phyloP scores from a whole-genome alignment of 1,139 yeast genomes.

The Saccharomyces pastorianus region DNA sequence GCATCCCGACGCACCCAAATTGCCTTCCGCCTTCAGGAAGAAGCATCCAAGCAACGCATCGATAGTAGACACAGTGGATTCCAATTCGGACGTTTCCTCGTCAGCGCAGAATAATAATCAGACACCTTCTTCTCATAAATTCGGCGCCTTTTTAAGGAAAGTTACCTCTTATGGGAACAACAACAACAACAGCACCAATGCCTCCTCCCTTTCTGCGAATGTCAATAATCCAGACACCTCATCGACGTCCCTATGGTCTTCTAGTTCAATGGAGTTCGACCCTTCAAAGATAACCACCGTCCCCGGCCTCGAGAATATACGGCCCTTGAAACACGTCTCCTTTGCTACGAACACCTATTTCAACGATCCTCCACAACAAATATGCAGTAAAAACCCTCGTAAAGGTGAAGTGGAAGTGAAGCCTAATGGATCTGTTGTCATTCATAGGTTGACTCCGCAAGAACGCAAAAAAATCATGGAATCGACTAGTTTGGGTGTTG shows the following conservation, averaged over 20 bases:
- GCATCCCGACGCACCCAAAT: conserved; percentile 39
- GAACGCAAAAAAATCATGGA: conserved; percentile 47
- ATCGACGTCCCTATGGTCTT: conserved; percentile 2
- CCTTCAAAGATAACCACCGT: conserved; percentile 21
- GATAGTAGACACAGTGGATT: background rate
- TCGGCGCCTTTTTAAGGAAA: conserved; percentile 29
- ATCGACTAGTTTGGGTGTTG: conserved; percentile 61
- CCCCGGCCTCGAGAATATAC: conserved; percentile 37
- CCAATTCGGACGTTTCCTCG: background rate
- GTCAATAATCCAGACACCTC: conserved; percentile 7
- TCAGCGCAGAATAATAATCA: background rate
- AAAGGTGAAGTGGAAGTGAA: conserved; percentile 63
- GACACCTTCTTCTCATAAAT: conserved; percentile 21
- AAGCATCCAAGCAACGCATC: background rate
- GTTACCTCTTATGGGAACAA: conserved; percentile 26
- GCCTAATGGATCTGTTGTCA: conserved; percentile 49
- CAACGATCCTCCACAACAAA: conserved; percentile 67
- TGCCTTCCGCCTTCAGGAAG: conserved; percentile 40
- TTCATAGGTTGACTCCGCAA: conserved; percentile 56
- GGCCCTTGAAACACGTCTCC: conserved; percentile 57
- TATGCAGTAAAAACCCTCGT: conserved; percentile 57
- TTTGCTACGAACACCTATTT: conserved; percentile 66
- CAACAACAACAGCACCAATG: conserved; percentile 4
- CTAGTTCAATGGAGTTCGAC: conserved; percentile 7
- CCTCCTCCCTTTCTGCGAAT: conserved; percentile 2